Base-by-base conservation (phyloP, 257 asterid species). In the Jasminum sambac region DNA sequence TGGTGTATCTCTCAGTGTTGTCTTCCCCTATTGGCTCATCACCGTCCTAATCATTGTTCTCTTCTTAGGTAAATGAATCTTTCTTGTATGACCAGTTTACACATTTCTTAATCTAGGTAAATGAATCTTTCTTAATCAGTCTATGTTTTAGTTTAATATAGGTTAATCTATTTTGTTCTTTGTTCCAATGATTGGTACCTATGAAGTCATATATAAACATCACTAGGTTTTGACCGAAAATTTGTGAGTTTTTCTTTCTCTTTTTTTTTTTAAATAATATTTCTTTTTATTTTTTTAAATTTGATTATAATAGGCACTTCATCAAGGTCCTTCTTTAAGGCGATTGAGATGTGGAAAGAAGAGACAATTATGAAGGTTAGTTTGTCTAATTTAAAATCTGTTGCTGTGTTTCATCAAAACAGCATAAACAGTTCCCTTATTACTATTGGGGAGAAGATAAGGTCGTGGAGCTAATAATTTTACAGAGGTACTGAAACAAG, bases 1-100 rank as follows among this genome's bases (percentile, higher is more conserved):
- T 67, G 99, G 99, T 38, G 99, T 95, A 6, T 43, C 98, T 58
- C 79, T 95, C 50, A 95, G 99, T 74, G 98, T 95, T 42, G 90
- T 95, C 30, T 95, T 95, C 84, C 99, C 99, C 9, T 95, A 85
- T 19, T 95, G 98, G 98, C 98, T 95, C 72, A 95, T 95, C 73
- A 95, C 98, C 4, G 88, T 95, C 64, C 82, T 95, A 44, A 95
- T 89, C 83, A 91, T 95, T 72, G 83, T 89, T 36, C 83, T 95
- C 40, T 95, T 95, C 92, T 2, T 91, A 80, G 99, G 99, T 95
- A 88, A 6, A 76, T 61, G 42, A 11, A 6, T 55, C 36, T 9
- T 67, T 59, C 19, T 26, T 26, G 24, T 39, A 24, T 23, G 4
- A 50, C 17, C 59, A 50, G 8, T 58, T 23, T 40, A 55, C 19